phyloP scores from a whole-genome alignment of 2,329 filamentous ascomycete species.

The Arthrobotrys musiformis region DNA sequence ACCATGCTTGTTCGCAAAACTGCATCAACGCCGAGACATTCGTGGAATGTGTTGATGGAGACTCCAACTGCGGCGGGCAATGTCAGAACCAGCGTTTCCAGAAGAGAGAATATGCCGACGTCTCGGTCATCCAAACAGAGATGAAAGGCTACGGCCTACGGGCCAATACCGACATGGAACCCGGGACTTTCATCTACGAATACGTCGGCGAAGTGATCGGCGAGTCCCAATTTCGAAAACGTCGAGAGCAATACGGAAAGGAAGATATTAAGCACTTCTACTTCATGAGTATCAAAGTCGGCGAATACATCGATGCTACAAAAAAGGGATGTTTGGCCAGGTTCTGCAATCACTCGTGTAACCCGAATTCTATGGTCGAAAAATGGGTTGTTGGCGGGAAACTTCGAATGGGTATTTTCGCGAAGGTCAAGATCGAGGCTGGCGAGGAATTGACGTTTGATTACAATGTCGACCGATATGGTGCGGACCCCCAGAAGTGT shows the following conservation, averaged over 20 bases:
- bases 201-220: conserved; percentile 99
- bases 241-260: conserved; percentile 92
- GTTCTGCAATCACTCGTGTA: conserved; percentile 99
- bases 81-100: conserved; percentile 98
- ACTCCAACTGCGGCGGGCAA: conserved; percentile 84
- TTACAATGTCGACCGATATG: conserved; percentile 98
- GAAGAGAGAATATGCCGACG: conserved; percentile 85
- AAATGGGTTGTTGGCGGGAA: conserved; percentile 99
- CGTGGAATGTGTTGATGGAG: conserved; percentile 87
- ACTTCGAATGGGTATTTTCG: conserved; percentile 98
- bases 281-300: conserved; percentile 98
- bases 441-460: conserved; percentile 98
- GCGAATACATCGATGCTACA: conserved; percentile 96
- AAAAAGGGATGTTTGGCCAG: conserved; percentile 95
- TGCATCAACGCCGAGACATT: conserved; percentile 99
- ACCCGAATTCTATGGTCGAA: conserved; percentile 98
- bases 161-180: conserved; percentile 77
- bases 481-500: conserved; percentile 94
- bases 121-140: conserved; percentile 95
- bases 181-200: conserved; percentile 95
- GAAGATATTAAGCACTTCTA: conserved; percentile 99
- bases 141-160: conserved; percentile 97
- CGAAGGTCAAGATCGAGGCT: conserved; percentile 81
- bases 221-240: conserved; percentile 84
- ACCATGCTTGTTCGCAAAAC: conserved; percentile 91